Base-by-base conservation (phyloP, 2,329 filamentous ascomycete species). In the Sclerotinia borealis region DNA sequence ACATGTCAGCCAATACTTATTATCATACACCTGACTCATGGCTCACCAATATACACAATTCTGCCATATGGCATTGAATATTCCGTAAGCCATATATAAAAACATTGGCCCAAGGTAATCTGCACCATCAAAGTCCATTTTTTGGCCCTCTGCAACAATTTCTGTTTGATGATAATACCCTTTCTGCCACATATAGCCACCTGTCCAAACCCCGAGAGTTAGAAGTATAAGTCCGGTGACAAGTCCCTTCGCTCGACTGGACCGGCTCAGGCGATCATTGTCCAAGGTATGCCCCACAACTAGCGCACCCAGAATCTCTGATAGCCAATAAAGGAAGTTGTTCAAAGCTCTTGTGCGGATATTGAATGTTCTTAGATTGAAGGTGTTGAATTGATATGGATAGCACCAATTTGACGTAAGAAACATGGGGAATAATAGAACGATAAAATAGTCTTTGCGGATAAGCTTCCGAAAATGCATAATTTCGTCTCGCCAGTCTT, bases 31-130 rank as follows among this genome's bases (percentile, higher is more conserved):
- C 61, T 41, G 4, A 22, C 41, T 39, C 17, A 19, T 34, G 13
- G 73, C 80, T 71, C 74, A 83, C 92, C 92, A 96, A 80, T 96
- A 96, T 58, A 92, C 86, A 73, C 81, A 87, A 0, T 91, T 93
- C 79, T 96, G 93, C 87, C 91, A 96, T 62, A 87, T 85, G 43
- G 92, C 90, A 74, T 96, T 93, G 70, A 87, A 93, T 75, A 93
- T 88, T 49, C 91, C 91, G 74, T 93, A 95, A 76, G 92, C 92
- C 72, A 96, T 90, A 79, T 92, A 95, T 59, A 96, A 78, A 74
- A 95, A 90, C 84, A 95, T 90, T n/a, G 90, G 89, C 0, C 88
- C 90, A 64, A 87, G 80, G 73, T 88, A 93, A 63, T 84, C 84
- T 39, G 79, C 76, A 63, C 85, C 80, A 3, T 79, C 81, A 85